Evolutionary conservation across 129 eudicot species (phyloP).

Genomic region (Chrysanthemum makinoi): DNA sequence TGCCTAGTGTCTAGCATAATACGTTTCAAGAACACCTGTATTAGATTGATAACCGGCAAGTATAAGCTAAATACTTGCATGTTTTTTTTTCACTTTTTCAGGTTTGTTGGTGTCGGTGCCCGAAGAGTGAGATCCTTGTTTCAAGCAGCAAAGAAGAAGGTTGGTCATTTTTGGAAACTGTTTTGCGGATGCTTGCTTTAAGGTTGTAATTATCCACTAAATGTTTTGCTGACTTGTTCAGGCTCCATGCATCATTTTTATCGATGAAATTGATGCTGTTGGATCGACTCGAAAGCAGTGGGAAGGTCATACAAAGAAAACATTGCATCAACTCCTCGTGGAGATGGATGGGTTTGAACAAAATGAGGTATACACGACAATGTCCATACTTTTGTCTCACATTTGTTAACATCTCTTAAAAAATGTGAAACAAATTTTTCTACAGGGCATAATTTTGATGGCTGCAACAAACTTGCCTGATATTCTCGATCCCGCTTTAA

Average conservation of each 20-base stretch:
- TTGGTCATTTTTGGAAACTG: conserved; percentile 19
- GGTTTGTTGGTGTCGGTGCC: conserved; percentile 99
- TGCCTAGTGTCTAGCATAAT: not conserved
- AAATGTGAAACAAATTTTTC: not conserved
- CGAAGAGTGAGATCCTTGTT: conserved; percentile 89
- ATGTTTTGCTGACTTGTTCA: conserved; percentile 17
- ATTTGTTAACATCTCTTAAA: not conserved
- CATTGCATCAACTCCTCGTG: conserved; percentile 90
- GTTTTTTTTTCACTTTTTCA: conserved; percentile 32
- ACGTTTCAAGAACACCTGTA: conserved; percentile 6
- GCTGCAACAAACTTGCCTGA: conserved; percentile 99
- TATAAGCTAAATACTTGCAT: conserved; percentile 15
- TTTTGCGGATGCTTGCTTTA: conserved; percentile 74
- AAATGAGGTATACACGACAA: conserved; percentile 52
- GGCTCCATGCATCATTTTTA: conserved; percentile 98
- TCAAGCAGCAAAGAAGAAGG: conserved; percentile 99
- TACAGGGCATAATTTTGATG: conserved; percentile 90
- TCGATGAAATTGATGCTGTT: conserved; percentile 99
- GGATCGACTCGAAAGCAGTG: conserved; percentile 98
- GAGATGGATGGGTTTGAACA: conserved; percentile 99
- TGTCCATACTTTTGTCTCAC: not conserved
- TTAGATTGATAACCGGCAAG: not conserved
- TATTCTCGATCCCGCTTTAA: conserved; percentile 96
- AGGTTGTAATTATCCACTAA: conserved; percentile 11
- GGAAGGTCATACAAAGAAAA: conserved; percentile 99